These are phyloP conservation scores for Erysiphe pulchra DNA, from an alignment of 2,329 filamentous ascomycete species.

Conservation along the genomic window DNA sequence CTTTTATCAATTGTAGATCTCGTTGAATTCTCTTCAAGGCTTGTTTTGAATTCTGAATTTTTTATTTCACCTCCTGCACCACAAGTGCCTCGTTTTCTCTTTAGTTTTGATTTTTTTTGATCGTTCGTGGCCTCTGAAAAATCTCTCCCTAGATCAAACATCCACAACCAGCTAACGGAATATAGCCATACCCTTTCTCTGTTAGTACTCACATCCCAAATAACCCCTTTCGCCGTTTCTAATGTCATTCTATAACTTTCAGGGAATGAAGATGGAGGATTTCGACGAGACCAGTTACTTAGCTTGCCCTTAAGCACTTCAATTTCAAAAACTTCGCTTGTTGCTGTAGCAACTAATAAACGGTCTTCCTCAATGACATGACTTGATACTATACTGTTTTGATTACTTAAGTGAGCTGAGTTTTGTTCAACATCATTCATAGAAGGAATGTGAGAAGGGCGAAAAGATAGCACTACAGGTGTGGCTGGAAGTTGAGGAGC, in stretches of 20 bases:
- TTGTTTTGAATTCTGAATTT: slow-evolving; percentile 10
- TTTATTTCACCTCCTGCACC: slow-evolving; percentile 29
- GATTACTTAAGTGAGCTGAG: slow-evolving; percentile 9
- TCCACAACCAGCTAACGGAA: slow-evolving; percentile 64
- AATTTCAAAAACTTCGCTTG: slow-evolving; percentile 51
- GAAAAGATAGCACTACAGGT: slow-evolving; percentile 43
- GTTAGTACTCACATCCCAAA: slow-evolving; percentile 44
- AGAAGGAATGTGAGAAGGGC: slow-evolving; percentile 14
- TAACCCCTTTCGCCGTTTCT: slow-evolving; percentile 56
- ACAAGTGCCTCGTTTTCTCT: slow-evolving; percentile 10
- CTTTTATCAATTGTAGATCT: neutral
- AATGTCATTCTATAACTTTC: slow-evolving; percentile 45
- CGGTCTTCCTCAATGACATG: slow-evolving; percentile 25
- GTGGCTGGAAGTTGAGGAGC: slow-evolving; percentile 41
- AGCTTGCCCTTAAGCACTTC: slow-evolving; percentile 52
- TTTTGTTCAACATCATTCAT: slow-evolving; percentile 15
- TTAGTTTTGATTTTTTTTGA: slow-evolving; percentile 10
- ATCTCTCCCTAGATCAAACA: slow-evolving; percentile 65
- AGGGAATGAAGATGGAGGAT: slow-evolving; percentile 52
- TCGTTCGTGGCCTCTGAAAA: slow-evolving; percentile 17
- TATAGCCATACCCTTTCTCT: slow-evolving; percentile 64
- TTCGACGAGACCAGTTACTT: slow-evolving; percentile 65
- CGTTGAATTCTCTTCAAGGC: slow-evolving; percentile 14
- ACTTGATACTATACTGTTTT: slow-evolving; percentile 19
- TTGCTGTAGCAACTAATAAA: slow-evolving; percentile 34